Conservation (phyloP, 768 basidiomycete species). For the Candolleomyces efflorescens region DNA sequence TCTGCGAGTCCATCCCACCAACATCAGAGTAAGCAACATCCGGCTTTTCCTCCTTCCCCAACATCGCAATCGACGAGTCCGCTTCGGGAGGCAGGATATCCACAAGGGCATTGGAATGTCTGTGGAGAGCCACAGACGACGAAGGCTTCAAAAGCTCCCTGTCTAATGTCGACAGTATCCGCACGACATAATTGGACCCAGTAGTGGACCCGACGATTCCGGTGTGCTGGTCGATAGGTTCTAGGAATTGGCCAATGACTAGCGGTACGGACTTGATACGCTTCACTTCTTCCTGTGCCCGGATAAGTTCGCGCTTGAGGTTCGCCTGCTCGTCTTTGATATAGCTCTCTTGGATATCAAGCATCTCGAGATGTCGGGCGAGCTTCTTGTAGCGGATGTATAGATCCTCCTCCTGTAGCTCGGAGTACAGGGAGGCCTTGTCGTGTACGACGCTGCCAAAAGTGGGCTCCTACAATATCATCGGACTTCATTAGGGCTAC, state of each 20-base stretch:
- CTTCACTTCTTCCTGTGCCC: slow-evolving; percentile 99
- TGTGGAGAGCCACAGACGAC: slow-evolving; percentile 95
- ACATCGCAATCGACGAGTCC: slow-evolving; percentile 94
- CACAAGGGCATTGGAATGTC: slow-evolving; percentile 97
- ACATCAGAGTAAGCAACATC: slow-evolving; percentile 93
- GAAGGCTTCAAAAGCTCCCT: slow-evolving; percentile 96
- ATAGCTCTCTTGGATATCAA: slow-evolving; percentile 92
- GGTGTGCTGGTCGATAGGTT: slow-evolving; percentile 96
- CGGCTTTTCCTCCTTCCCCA: slow-evolving; percentile 91
- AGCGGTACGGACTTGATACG: slow-evolving; percentile 98
- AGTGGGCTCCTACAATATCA: slow-evolving; percentile 70
- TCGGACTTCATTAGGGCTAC: background rate
- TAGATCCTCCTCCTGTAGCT: slow-evolving; percentile 88
- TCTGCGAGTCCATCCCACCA: slow-evolving; percentile 96
- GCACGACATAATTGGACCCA: slow-evolving; percentile 96
- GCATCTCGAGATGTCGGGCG: slow-evolving; percentile 90
- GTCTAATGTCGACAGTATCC: slow-evolving; percentile 95
- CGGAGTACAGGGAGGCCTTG: slow-evolving; percentile 82
- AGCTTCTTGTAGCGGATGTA: slow-evolving; percentile 98
- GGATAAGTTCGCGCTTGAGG: slow-evolving; percentile 94
- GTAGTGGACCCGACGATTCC: slow-evolving; percentile 98
- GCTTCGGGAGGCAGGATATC: slow-evolving; percentile 99
- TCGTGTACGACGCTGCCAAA: slow-evolving; percentile 86
- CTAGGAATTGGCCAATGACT: slow-evolving; percentile 98
- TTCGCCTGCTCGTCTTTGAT: slow-evolving; percentile 99